Evolutionary conservation across 2,329 filamentous ascomycete species (phyloP).

Genomic region (Raffaelea deltoideospora): DNA sequence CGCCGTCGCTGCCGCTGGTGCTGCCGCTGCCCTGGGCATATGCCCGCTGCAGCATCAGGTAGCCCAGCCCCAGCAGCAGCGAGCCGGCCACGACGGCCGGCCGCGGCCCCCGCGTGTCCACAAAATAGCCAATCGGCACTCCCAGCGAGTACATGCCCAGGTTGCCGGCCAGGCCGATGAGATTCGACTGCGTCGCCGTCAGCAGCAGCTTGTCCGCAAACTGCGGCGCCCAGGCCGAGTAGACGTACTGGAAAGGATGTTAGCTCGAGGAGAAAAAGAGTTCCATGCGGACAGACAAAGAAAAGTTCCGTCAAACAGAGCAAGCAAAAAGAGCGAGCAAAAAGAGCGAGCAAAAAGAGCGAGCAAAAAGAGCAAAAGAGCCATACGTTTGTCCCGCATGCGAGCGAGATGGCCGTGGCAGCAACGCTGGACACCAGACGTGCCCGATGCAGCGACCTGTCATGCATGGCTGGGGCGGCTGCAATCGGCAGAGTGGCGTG

Average conservation of each 20-base stretch:
- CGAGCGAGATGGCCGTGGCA: conserved; percentile 69
- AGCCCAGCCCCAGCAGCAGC: conserved; percentile 58
- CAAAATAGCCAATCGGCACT: conserved; percentile 75
- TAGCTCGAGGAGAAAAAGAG: too few species aligned
- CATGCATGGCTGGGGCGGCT: conserved; percentile 6
- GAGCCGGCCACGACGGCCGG: conserved; percentile 64
- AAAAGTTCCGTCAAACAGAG: too few species aligned
- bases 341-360: background rate
- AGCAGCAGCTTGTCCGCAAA: conserved; percentile 78
- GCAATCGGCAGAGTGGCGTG: background rate
- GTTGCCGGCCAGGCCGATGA: conserved; percentile 77
- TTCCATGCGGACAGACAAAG: background rate
- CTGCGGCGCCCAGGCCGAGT: conserved; percentile 94
- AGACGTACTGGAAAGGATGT: conserved; percentile 74
- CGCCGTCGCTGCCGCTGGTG: too few species aligned
- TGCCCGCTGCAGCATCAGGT: conserved; percentile 71
- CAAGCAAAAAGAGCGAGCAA: background rate
- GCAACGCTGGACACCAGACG: conserved; percentile 73
- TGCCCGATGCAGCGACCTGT: conserved; percentile 22
- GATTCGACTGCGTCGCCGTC: conserved; percentile 81
- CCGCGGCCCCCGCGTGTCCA: conserved; percentile 69
- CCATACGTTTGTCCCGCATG: conserved; percentile 82
- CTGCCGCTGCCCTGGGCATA: conserved; percentile 53
- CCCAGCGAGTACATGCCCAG: conserved; percentile 89
- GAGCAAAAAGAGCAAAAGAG: background rate